phyloP scores from a whole-genome alignment of 225 moss, liverwort and hornwort species.

The Straminergon stramineum region DNA sequence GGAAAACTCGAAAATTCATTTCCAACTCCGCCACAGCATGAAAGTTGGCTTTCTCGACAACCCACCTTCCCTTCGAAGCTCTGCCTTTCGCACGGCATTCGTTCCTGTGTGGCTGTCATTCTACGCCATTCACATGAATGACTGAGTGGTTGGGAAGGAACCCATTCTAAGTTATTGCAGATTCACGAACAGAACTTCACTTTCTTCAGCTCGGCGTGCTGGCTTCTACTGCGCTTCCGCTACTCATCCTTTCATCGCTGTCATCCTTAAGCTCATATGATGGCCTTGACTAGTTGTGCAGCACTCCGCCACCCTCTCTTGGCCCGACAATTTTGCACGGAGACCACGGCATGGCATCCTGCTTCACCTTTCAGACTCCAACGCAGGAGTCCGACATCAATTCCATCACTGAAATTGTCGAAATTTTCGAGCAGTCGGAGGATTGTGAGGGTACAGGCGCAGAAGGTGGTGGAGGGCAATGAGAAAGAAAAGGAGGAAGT shows the following conservation, averaged over 20 bases:
- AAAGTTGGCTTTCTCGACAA: not conserved
- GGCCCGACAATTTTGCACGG: not conserved
- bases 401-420: not conserved
- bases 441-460: slow-evolving; percentile 3
- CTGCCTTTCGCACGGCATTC: not conserved
- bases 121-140: not conserved
- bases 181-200: not conserved
- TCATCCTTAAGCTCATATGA: not conserved
- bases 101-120: not conserved
- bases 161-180: not conserved
- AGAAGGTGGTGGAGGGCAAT: slow-evolving; percentile 11
- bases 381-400: not conserved
- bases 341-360: not conserved
- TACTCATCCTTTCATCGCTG: not conserved
- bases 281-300: not conserved
- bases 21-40: not conserved
- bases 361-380: not conserved
- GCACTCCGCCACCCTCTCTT: not conserved
- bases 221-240: not conserved
- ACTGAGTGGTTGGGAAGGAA: not conserved
- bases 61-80: not conserved
- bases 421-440: not conserved
- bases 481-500: not conserved
- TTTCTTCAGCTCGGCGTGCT: not conserved
- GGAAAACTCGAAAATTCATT: not conserved